phyloP scores from a whole-genome alignment of 768 basidiomycete genomes.

The Pisolithus albus region DNA sequence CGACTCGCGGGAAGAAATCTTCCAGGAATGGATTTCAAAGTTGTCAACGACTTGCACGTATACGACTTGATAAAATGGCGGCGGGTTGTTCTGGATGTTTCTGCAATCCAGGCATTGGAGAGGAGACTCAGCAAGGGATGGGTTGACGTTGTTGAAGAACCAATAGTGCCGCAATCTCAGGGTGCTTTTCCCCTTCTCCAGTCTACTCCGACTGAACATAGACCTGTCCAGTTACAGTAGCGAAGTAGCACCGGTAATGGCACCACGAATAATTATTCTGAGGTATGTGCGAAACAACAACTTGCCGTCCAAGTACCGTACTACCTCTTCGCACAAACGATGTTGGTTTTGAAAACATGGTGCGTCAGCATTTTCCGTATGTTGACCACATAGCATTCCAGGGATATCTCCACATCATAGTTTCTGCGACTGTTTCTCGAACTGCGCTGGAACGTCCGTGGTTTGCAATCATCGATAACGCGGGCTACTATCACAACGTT shows the following conservation, averaged over 20 bases:
- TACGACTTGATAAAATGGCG: slow-evolving; percentile 84
- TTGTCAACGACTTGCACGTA: slow-evolving; percentile 61
- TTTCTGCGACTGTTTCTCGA: too few relatives aligned
- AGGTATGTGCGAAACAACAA: too few relatives aligned
- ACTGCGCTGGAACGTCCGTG: slow-evolving; percentile 48
- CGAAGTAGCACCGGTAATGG: slow-evolving; percentile 64
- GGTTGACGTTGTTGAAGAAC: not conserved
- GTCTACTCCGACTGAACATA: not conserved
- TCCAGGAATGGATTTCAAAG: slow-evolving; percentile 55
- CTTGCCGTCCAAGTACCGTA: too few relatives aligned
- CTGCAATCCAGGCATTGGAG: slow-evolving; percentile 77
- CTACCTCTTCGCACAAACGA: slow-evolving; percentile 77
- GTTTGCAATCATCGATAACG: slow-evolving; percentile 63
- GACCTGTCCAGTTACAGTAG: slow-evolving; percentile 33
- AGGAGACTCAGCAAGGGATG: slow-evolving; percentile 44
- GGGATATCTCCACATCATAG: not conserved
- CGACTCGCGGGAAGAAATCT: slow-evolving; percentile 65
- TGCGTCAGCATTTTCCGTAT: slow-evolving; percentile 9
- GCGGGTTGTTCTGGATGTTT: slow-evolving; percentile 72
- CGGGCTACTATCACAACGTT: slow-evolving; percentile 73
- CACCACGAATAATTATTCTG: too few relatives aligned
- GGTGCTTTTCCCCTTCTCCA: not conserved
- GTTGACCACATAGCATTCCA: not conserved
- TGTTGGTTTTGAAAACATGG: slow-evolving; percentile 89
- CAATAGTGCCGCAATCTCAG: not conserved